phyloP scores from a whole-genome alignment of 352 stramenopile genomes.

The Pythium coloratum region DNA sequence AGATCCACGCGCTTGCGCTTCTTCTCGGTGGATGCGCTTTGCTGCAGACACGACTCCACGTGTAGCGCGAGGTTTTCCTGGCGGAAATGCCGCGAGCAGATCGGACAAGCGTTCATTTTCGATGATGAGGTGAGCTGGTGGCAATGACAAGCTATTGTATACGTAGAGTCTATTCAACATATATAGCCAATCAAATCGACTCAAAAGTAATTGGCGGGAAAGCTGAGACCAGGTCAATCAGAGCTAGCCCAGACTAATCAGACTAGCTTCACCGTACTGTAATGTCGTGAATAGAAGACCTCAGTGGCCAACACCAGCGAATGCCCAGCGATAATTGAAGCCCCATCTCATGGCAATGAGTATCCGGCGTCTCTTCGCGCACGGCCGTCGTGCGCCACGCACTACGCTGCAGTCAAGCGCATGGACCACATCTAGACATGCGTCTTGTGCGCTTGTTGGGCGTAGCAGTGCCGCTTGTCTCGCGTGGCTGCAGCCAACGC shows the following conservation, averaged over 20 bases:
- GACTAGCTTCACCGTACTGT: not conserved
- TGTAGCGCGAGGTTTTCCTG: conserved; percentile 72
- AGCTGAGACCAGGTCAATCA: not conserved
- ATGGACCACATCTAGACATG: not conserved
- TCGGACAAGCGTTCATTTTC: conserved; percentile 52
- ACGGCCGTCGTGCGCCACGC: not conserved
- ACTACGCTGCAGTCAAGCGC: not conserved
- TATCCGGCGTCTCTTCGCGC: not conserved
- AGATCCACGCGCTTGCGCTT: conserved; percentile 50
- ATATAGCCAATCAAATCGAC: conserved; percentile 5
- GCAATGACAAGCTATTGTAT: not conserved
- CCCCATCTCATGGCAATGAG: not conserved
- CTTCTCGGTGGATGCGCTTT: conserved; percentile 34
- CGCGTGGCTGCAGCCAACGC: not conserved
- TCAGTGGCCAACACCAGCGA: conserved; percentile 4
- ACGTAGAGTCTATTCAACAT: not conserved
- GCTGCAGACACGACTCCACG: conserved; percentile 60
- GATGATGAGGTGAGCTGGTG: not conserved
- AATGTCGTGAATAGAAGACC: not conserved
- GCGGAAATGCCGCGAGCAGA: conserved; percentile 78
- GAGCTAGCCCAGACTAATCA: conserved; percentile 10
- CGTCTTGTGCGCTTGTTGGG: not conserved
- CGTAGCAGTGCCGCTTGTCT: not conserved
- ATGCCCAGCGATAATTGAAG: not conserved
- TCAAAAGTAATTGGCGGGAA: conserved; percentile 2